Evolutionary conservation across 805 yeast species (phyloP), one percentile per base, ranked within the genome.

Genomic region (Kazachstania psychrophila): DNA sequence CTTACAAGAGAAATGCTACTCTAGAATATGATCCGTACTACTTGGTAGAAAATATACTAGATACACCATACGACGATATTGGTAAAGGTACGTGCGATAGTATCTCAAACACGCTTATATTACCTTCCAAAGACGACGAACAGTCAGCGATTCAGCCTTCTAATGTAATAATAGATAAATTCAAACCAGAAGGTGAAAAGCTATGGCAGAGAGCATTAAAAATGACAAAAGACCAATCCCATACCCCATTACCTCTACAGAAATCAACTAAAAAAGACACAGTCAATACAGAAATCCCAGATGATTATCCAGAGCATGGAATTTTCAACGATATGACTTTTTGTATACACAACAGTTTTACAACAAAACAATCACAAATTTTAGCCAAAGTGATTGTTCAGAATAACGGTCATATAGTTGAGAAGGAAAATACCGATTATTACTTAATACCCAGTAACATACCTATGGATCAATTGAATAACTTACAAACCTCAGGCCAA

Each of bases 1-100:
- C 72, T 33, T 40, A 61, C 3, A 53, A 49, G 32, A 51, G 71
- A 38, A 58, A 61, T n/a, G 69, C 67, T 1, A 60, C 62, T 12
- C 42, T 70, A 28, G 57, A 58, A 13, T 66, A 56, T 22, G 48
- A 49, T n/a, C 56, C 60, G n/a, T 65, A 55, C 45, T 49, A 55
- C 33, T 42, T 56, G 18, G 31, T 58, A 17, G 42, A 51, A 12
- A 46, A 45, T 17, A 23, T 37, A 0, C 31, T 42, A 6, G 47
- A 46, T 10, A 23, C 49, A 10, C 43, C 52, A 2, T 49, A 38
- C 13, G 56, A 55, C 1, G 34, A 52, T n/a, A 52, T 64, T 17
- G 69, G 68, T 5, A 27, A 28, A 10, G 57, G 47, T 10, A 52
- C 68, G 2, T 57, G 60, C 28, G 33, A 43, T 23, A 15, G n/a